Conservation (phyloP, 1,284 basidiomycete species). For the Irpex sp. region DNA sequence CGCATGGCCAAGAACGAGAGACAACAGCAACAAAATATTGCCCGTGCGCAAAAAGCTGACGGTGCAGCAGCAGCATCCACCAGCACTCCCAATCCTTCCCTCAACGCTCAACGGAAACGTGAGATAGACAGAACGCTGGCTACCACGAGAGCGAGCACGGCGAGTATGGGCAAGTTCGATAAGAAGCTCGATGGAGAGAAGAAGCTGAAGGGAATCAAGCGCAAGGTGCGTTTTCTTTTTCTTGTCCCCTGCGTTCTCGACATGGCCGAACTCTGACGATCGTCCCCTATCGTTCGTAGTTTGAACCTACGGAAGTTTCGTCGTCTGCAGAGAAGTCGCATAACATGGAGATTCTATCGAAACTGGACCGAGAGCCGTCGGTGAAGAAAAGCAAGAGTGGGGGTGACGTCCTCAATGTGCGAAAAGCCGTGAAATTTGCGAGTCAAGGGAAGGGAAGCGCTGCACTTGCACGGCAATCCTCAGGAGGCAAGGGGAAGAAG, state of each 20-base stretch:
- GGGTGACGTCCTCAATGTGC: slow-evolving; percentile 66
- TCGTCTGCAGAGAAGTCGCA: slow-evolving; percentile 63
- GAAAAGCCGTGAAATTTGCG: slow-evolving; percentile 81
- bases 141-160: slow-evolving; percentile 80
- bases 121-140: slow-evolving; percentile 78
- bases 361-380: slow-evolving; percentile 59
- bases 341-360: slow-evolving; percentile 71
- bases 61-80: slow-evolving; percentile 17
- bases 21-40: slow-evolving; percentile 77
- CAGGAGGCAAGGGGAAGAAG: slow-evolving; percentile 24
- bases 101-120: slow-evolving; percentile 43
- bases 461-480: slow-evolving; percentile 37
- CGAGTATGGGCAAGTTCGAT: slow-evolving; percentile 92
- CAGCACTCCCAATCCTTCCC: slow-evolving; percentile 28
- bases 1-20: slow-evolving; percentile 82
- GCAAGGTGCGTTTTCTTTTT: slow-evolving; percentile 65
- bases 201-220: slow-evolving; percentile 82
- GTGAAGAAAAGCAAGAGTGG: slow-evolving; percentile 41
- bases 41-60: slow-evolving; percentile 41
- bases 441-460: slow-evolving; percentile 63
- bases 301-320: slow-evolving; percentile 73
- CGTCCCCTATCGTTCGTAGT: slow-evolving; percentile 38
- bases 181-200: slow-evolving; percentile 87
- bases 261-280: neutral
- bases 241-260: slow-evolving; percentile 6